phyloP scores from a whole-genome alignment of 2,329 filamentous ascomycete species.

The Trichoderma hamatum region DNA sequence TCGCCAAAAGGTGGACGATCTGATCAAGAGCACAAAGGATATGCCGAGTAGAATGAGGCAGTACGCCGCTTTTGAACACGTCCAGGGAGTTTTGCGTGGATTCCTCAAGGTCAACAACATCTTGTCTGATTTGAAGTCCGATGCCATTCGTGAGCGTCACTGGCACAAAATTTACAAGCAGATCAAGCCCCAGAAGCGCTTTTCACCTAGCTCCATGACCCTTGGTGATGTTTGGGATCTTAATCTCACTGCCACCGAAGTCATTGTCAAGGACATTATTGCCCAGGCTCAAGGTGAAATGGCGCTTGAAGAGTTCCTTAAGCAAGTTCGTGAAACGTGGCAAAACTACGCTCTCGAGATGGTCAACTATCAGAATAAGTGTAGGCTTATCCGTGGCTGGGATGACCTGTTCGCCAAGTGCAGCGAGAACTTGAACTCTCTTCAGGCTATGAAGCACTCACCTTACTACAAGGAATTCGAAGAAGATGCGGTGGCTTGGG shows the following conservation, averaged over 20 bases:
- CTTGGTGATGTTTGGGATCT: conserved; percentile 99
- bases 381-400: conserved; percentile 94
- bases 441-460: conserved; percentile 98
- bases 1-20: conserved; percentile 80
- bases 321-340: conserved; percentile 96
- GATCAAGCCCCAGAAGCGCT: conserved; percentile 87
- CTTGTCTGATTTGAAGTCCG: conserved; percentile 88
- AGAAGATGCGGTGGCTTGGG: conserved; percentile 94
- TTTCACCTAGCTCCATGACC: conserved; percentile 91
- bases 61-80: conserved; percentile 99
- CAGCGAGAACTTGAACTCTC: conserved; percentile 94
- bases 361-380: conserved; percentile 97
- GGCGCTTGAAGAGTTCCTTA: conserved; percentile 96
- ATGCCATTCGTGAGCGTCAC: conserved; percentile 93
- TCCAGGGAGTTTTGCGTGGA: conserved; percentile 86
- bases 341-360: conserved; percentile 92
- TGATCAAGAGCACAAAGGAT: conserved; percentile 98
- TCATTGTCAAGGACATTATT: conserved; percentile 89
- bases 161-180: conserved; percentile 99
- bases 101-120: conserved; percentile 89
- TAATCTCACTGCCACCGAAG: conserved; percentile 83
- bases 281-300: conserved; percentile 96
- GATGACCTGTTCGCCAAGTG: conserved; percentile 98
- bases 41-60: conserved; percentile 99
- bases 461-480: conserved; percentile 99